Evolutionary conservation across 2,329 filamentous ascomycete genomes (phyloP), one percentile per base, ranked within the genome.

Genomic region (Aspergillus versicolor): DNA sequence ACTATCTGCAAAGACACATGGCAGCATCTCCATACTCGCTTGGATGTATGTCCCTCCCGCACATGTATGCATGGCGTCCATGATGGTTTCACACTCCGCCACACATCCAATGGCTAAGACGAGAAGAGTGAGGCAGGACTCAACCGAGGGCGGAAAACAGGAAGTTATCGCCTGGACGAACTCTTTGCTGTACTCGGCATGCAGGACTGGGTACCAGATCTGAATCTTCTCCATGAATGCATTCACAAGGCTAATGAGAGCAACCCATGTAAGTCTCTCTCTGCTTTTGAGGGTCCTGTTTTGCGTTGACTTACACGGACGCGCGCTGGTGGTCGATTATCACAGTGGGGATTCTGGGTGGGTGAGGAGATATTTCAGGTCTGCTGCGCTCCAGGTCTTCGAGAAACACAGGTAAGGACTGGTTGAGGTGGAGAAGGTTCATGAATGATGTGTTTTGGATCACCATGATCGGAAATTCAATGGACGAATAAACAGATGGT

Each of bases 171-270:
- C 43, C 1, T 43, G 54, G 34, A 54, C 11, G 48, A 54, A 57
- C 27, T 60, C 58, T 34, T 46, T 27, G 15, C 27, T 27, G 12
- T 37, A 60, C 21, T 43, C 34, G 4, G 22, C 37, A 15, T 54
- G 54, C 13, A 60, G 44, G 21, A 57, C 40, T 27, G 58, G 58
- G 13, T 57, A 57, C 54, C 54, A 60, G 42, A 41, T 37, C 42
- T 57, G 58, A 30, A 60, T 52, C 13, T 49, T 45, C 13, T 60
- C 49, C 13, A 44, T 24, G 27, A 34, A 57, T 1, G 49, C 19
- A 22, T 32, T 17, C 3, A 60, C 27, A 44, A 54, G 15, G 19
- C 46, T 52, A 24, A 24, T 24, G 12, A 17, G 12, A 2, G 44
- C 12, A 5, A 12, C 19, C 27, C 32, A 46, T 46, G 44, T 46